Evolutionary conservation across 306 rosid genomes (phyloP).

Genomic region (Albizia julibrissin): DNA sequence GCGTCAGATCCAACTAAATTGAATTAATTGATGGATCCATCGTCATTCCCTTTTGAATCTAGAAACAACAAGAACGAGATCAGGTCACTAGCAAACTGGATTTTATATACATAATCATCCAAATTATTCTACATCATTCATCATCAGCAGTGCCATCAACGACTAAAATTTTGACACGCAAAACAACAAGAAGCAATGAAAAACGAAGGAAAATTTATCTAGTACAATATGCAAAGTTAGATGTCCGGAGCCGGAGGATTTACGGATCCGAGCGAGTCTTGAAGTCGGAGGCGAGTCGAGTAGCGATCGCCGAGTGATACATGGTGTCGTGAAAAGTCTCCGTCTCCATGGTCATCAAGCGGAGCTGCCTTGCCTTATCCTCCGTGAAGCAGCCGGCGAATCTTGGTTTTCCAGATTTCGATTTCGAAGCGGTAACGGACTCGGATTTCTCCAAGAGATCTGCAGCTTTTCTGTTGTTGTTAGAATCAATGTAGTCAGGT

Average conservation of each 20-base stretch:
- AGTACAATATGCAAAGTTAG: neutral
- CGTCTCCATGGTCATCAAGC: conserved; percentile 59
- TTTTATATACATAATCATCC: neutral
- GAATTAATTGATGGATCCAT: neutral
- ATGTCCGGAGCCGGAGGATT: conserved; percentile 3
- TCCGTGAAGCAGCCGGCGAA: conserved; percentile 79
- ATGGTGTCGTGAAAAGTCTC: conserved; percentile 79
- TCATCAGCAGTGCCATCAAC: conserved; percentile 17
- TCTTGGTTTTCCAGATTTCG: conserved; percentile 37
- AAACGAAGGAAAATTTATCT: neutral
- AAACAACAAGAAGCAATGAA: neutral
- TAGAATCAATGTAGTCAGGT: conserved; percentile 75
- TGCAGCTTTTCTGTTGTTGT: conserved; percentile 4
- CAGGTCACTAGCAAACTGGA: neutral
- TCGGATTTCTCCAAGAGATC: conserved; percentile 19
- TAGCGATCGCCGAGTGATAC: conserved; percentile 96
- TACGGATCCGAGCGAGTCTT: conserved; percentile 49
- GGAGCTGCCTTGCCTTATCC: conserved; percentile 87
- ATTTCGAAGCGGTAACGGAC: conserved; percentile 26
- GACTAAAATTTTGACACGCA: conserved; percentile 23
- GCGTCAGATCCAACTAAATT: conserved; percentile 21
- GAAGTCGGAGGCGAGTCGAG: conserved; percentile 85
- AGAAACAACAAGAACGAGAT: neutral
- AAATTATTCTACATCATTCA: neutral
- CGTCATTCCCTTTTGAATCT: neutral